phyloP scores from a whole-genome alignment of 2,329 filamentous ascomycete genomes.

The Tolypocladium endophyticum region DNA sequence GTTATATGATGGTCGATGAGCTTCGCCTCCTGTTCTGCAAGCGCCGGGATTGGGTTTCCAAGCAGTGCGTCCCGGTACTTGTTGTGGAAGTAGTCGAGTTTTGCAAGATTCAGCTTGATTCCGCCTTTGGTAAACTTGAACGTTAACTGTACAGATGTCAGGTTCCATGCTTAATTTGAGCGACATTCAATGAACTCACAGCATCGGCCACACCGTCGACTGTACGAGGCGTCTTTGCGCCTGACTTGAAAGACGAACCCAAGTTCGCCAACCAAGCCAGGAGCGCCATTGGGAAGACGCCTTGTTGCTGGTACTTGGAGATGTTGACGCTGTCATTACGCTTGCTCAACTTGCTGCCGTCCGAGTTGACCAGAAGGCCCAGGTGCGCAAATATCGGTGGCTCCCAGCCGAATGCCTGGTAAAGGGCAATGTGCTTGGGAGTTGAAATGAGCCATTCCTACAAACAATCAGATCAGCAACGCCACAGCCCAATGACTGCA shows the following conservation, averaged over 20 bases:
- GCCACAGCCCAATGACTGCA: slow-evolving; percentile 1
- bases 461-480: neutral
- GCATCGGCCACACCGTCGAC: slow-evolving; percentile 60
- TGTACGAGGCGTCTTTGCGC: slow-evolving; percentile 24
- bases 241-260: slow-evolving; percentile 20
- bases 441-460: slow-evolving; percentile 95
- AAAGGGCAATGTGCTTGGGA: slow-evolving; percentile 60
- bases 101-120: slow-evolving; percentile 69
- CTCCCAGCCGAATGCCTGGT: slow-evolving; percentile 65
- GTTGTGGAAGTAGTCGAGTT: slow-evolving; percentile 70
- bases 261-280: slow-evolving; percentile 77
- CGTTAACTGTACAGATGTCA: slow-evolving; percentile 48
- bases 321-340: slow-evolving; percentile 49
- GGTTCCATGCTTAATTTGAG: neutral
- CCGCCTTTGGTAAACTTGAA: slow-evolving; percentile 88
- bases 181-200: slow-evolving; percentile 30
- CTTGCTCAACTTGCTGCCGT: slow-evolving; percentile 78
- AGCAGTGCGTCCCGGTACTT: slow-evolving; percentile 40
- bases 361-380: slow-evolving; percentile 58
- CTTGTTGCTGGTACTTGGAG: slow-evolving; percentile 36
- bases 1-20: slow-evolving; percentile 14
- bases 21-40: slow-evolving; percentile 10
- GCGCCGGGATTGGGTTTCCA: slow-evolving; percentile 10
- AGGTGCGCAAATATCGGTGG: slow-evolving; percentile 72
- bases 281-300: slow-evolving; percentile 38